These are phyloP conservation scores for Aphanoascus verrucosus DNA, from an alignment of 2,329 filamentous ascomycete genomes.

Conservation along the genomic window DNA sequence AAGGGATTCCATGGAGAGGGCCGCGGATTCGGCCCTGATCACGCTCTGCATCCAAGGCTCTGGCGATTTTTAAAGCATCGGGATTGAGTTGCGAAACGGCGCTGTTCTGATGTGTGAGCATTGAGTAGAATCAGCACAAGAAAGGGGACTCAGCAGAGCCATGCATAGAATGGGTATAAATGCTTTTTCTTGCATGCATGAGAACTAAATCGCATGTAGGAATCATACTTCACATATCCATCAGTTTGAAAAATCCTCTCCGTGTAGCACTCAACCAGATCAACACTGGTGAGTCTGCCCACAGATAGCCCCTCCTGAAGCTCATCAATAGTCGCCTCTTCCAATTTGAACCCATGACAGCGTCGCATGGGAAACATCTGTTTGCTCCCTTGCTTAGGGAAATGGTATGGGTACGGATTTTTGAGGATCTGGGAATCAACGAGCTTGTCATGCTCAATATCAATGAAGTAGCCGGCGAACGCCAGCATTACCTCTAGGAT, in stretches of 20 bases:
- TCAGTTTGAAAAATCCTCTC: slow-evolving; percentile 52
- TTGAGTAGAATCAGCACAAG: no score
- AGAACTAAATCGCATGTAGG: neutral
- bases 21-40: slow-evolving; percentile 46
- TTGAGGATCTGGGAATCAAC: slow-evolving; percentile 28
- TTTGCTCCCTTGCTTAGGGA: slow-evolving; percentile 28
- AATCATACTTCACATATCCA: slow-evolving; percentile 50
- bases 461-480: slow-evolving; percentile 16
- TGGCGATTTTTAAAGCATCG: slow-evolving; percentile 53
- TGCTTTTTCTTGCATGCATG: neutral
- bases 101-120: no score
- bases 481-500: slow-evolving; percentile 18
- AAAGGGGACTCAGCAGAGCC: no score
- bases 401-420: slow-evolving; percentile 29
- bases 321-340: slow-evolving; percentile 60
- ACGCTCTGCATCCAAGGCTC: slow-evolving; percentile 53
- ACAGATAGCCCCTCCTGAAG: slow-evolving; percentile 49
- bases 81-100: slow-evolving; percentile 56
- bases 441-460: slow-evolving; percentile 18
- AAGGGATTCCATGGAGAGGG: slow-evolving; percentile 63
- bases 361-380: slow-evolving; percentile 51
- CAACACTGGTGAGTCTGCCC: slow-evolving; percentile 47
- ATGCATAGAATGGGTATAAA: neutral
- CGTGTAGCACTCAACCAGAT: slow-evolving; percentile 54
- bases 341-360: slow-evolving; percentile 51